phyloP scores from a whole-genome alignment of 345 rosid genomes.

The Streptanthus diversifolius region DNA sequence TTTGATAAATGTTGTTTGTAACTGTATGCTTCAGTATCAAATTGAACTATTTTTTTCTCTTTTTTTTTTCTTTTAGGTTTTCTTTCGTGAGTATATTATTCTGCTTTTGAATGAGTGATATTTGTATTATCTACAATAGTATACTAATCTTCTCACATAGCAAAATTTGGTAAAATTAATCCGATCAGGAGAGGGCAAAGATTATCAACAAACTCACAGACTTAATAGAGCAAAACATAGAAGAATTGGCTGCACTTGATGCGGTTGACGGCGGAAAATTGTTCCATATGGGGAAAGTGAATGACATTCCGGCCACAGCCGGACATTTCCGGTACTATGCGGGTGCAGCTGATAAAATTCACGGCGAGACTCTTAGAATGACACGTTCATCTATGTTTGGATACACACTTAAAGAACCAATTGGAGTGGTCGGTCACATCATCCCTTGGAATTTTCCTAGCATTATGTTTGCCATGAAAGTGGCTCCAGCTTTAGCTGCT shows the following conservation, averaged over 20 bases:
- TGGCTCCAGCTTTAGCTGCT: slow-evolving; percentile 68
- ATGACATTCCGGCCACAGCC: slow-evolving; percentile 50
- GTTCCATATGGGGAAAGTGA: slow-evolving; percentile 35
- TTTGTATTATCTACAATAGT: not conserved
- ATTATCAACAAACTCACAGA: slow-evolving; percentile 62
- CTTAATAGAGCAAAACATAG: slow-evolving; percentile 53
- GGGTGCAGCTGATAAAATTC: slow-evolving; percentile 89
- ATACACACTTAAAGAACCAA: slow-evolving; percentile 72
- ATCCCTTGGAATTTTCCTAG: slow-evolving; percentile 89
- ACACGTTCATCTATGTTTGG: slow-evolving; percentile 50
- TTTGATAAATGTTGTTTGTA: not conserved
- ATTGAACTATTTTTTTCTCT: not conserved
- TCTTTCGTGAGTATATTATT: too few species aligned
- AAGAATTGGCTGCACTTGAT: slow-evolving; percentile 71
- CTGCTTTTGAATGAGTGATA: not conserved
- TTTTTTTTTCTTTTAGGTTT: not conserved
- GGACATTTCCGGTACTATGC: slow-evolving; percentile 57
- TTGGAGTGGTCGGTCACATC: slow-evolving; percentile 79
- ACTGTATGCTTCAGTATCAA: not conserved
- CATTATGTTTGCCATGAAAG: slow-evolving; percentile 59
- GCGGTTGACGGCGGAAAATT: slow-evolving; percentile 65
- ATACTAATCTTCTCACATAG: not conserved
- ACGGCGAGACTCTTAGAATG: slow-evolving; percentile 69
- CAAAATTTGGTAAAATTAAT: not conserved
- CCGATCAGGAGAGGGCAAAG: slow-evolving; percentile 55